These are phyloP conservation scores for Entomortierella chlamydospora DNA, from an alignment of 192 early-diverging fungal species.

Conservation along the genomic window DNA sequence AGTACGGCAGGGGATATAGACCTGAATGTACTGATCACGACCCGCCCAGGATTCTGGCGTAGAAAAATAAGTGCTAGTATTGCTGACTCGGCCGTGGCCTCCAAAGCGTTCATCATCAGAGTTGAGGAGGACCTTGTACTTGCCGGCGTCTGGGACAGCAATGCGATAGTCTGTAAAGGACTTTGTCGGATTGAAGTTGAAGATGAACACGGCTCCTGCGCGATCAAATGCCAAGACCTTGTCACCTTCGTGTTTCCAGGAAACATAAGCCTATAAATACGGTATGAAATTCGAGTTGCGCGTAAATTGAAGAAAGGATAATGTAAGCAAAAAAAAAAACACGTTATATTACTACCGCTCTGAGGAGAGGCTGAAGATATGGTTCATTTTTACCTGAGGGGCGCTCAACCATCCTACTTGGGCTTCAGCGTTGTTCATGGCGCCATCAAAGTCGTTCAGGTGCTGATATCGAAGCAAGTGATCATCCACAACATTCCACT, in stretches of 20 bases:
- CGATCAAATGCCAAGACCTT: constrained; percentile 96
- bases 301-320: too few species aligned
- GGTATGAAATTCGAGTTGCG: not conserved
- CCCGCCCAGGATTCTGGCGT: constrained; percentile 79
- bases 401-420: constrained; percentile 75
- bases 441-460: constrained; percentile 89
- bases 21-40: constrained; percentile 81
- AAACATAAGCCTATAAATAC: constrained; percentile 74
- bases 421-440: constrained; percentile 86
- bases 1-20: constrained; percentile 49
- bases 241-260: constrained; percentile 91
- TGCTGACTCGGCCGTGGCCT: constrained; percentile 84
- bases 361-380: too few species aligned
- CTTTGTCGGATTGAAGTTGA: constrained; percentile 93
- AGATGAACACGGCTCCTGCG: constrained; percentile 88
- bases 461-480: constrained; percentile 90
- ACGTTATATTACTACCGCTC: not conserved
- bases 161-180: constrained; percentile 92
- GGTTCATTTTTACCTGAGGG: constrained; percentile 73
- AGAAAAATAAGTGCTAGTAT: constrained; percentile 72
- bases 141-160: constrained; percentile 75
- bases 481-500: constrained; percentile 96
- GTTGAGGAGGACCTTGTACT: constrained; percentile 81
- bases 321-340: not conserved
- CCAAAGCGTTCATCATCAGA: constrained; percentile 82